Conservation (phyloP, 1,284 basidiomycete genomes). For the Fomitiporia mediterranea region DNA sequence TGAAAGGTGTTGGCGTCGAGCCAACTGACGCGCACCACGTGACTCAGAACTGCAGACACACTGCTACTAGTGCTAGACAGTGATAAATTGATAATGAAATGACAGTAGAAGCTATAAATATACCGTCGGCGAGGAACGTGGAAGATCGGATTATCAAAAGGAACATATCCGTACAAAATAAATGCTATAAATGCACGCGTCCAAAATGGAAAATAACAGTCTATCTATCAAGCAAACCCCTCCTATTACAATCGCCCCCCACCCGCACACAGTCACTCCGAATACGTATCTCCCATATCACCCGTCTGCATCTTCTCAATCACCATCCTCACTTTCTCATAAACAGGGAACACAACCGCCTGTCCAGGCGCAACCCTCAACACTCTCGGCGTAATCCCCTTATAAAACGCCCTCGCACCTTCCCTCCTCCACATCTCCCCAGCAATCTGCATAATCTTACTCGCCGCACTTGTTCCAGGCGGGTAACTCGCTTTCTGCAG, state of each 20-base stretch:
- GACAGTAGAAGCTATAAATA: too few relatives aligned
- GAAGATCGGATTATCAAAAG: not conserved
- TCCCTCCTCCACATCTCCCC: conserved; percentile 92
- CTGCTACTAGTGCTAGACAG: too few relatives aligned
- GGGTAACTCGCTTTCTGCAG: conserved; percentile 81
- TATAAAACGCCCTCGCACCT: conserved; percentile 88
- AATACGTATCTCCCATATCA: conserved; percentile 49
- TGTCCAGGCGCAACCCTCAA: conserved; percentile 95
- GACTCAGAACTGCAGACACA: too few relatives aligned
- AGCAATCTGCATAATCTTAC: conserved; percentile 78
- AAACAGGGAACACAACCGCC: conserved; percentile 87
- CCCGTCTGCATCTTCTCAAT: conserved; percentile 69
- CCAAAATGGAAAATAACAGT: not conserved
- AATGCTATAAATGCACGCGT: not conserved
- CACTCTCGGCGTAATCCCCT: conserved; percentile 96
- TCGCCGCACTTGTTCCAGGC: conserved; percentile 73
- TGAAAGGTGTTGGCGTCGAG: too few relatives aligned
- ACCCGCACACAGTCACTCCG: conserved; percentile 43
- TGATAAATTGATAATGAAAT: too few relatives aligned
- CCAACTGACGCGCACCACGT: too few relatives aligned
- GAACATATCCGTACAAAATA: not conserved
- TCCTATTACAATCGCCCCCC: not conserved
- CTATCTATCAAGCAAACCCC: not conserved
- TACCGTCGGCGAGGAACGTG: not conserved
- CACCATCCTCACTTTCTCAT: conserved; percentile 73